phyloP scores from a whole-genome alignment of 225 moss, liverwort and hornwort species.

The Pseudisothecium myosuroides region DNA sequence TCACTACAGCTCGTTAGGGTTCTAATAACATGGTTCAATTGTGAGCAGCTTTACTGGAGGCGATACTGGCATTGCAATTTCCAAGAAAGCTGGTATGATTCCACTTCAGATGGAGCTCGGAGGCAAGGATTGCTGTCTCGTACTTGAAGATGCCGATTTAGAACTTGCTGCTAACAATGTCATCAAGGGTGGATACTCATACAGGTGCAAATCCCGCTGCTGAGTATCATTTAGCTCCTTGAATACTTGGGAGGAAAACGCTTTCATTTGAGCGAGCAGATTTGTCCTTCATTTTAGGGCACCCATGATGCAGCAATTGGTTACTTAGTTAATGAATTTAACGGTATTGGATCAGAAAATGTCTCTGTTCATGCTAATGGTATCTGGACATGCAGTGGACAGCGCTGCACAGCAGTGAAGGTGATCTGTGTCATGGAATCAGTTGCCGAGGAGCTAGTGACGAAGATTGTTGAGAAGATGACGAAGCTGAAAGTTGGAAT shows the following conservation, averaged over 20 bases:
- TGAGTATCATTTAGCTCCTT: not conserved
- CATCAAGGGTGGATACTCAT: slow-evolving; percentile 91
- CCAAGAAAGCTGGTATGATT: slow-evolving; percentile 80
- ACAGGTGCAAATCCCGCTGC: slow-evolving; percentile 40
- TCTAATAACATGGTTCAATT: not conserved
- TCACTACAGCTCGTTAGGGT: not conserved
- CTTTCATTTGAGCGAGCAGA: not conserved
- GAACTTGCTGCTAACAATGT: slow-evolving; percentile 81
- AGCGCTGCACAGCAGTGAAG: slow-evolving; percentile 43
- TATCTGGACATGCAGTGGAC: slow-evolving; percentile 9
- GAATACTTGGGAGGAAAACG: not conserved
- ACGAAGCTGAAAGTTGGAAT: slow-evolving; percentile 25
- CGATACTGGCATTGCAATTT: slow-evolving; percentile 79
- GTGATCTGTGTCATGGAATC: slow-evolving; percentile 43
- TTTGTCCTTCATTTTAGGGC: not conserved
- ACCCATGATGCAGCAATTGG: not conserved
- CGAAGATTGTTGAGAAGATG: slow-evolving; percentile 32
- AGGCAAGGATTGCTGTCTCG: slow-evolving; percentile 85
- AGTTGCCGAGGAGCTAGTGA: slow-evolving; percentile 28
- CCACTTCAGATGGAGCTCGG: slow-evolving; percentile 97
- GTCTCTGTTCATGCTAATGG: not conserved
- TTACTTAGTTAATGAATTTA: not conserved
- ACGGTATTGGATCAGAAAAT: not conserved
- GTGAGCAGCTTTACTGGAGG: slow-evolving; percentile 80
- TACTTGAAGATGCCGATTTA: slow-evolving; percentile 70